Evolutionary conservation across 805 yeast genomes (phyloP).

Genomic region (Wickerhamomyces chaumierensis): DNA sequence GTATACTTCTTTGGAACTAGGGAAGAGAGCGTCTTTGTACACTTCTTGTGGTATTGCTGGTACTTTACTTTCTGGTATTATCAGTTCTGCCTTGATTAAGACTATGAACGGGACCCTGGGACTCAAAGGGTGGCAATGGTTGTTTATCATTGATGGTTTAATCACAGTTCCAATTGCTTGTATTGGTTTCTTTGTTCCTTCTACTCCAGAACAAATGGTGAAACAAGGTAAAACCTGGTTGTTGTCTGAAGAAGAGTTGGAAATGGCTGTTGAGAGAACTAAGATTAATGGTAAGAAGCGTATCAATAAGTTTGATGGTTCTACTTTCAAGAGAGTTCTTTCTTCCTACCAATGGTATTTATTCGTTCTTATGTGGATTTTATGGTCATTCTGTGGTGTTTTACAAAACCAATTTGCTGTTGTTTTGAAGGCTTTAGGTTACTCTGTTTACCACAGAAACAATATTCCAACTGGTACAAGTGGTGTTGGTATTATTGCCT

Average conservation of each 20-base stretch:
- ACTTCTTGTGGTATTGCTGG: slow-evolving; percentile 9
- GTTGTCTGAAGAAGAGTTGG: slow-evolving; percentile 9
- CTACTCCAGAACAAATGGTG: slow-evolving; percentile 18
- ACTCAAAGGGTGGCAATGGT: slow-evolving; percentile 18
- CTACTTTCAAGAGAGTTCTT: slow-evolving; percentile 11
- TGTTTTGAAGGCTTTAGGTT: slow-evolving; percentile 12
- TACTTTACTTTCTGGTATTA: slow-evolving; percentile 21
- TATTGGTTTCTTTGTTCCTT: slow-evolving; percentile 39
- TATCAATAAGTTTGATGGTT: slow-evolving; percentile 7
- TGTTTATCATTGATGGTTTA: slow-evolving; percentile 35
- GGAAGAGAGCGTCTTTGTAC: slow-evolving; percentile 10
- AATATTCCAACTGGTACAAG: slow-evolving; percentile 12
- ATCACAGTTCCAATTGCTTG: slow-evolving; percentile 39
- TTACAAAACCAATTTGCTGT: slow-evolving; percentile 8
- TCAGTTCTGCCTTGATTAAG: slow-evolving; percentile 30
- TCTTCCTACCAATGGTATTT: slow-evolving; percentile 13
- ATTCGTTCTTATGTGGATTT: slow-evolving; percentile 9
- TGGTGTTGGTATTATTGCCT: slow-evolving; percentile 12
- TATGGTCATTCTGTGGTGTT: slow-evolving; percentile 8
- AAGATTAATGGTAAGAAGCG: slow-evolving; percentile 9
- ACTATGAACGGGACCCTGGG: slow-evolving; percentile 28
- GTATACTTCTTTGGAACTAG: slow-evolving; percentile 6
- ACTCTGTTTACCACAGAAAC: slow-evolving; percentile 15
- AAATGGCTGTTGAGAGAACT: slow-evolving; percentile 5
- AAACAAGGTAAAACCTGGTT: slow-evolving; percentile 10